Conservation (phyloP, 2,329 filamentous ascomycete species). For the Trichoderma arundinaceum region DNA sequence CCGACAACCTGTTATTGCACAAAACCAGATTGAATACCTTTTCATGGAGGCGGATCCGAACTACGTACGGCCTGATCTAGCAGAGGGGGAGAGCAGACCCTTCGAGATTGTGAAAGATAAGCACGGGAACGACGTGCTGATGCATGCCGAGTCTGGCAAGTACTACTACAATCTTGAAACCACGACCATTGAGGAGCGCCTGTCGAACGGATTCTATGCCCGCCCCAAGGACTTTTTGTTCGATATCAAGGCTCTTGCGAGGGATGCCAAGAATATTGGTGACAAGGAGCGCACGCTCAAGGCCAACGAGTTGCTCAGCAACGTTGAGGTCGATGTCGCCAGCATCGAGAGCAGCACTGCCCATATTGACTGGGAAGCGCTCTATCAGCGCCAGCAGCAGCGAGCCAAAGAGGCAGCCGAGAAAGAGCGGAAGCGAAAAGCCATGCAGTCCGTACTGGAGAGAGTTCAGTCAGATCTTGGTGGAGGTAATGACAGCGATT, state of each 20-base stretch:
- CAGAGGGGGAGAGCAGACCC: slow-evolving; percentile 65
- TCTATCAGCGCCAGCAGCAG: slow-evolving; percentile 75
- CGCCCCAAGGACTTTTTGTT: slow-evolving; percentile 86
- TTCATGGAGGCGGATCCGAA: slow-evolving; percentile 82
- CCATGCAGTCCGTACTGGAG: slow-evolving; percentile 61
- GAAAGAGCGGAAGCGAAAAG: slow-evolving; percentile 66
- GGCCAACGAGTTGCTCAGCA: slow-evolving; percentile 88
- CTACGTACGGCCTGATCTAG: slow-evolving; percentile 64
- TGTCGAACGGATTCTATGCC: slow-evolving; percentile 96
- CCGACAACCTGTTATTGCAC: slow-evolving; percentile 77
- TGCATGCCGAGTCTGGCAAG: slow-evolving; percentile 76
- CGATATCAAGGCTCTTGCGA: slow-evolving; percentile 83
- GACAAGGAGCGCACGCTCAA: slow-evolving; percentile 83
- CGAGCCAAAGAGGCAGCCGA: slow-evolving; percentile 65
- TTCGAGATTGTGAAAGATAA: slow-evolving; percentile 82
- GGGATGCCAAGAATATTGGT: slow-evolving; percentile 81
- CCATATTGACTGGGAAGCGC: slow-evolving; percentile 78
- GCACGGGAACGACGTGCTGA: slow-evolving; percentile 76
- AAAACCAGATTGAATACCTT: slow-evolving; percentile 76
- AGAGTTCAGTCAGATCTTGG: slow-evolving; percentile 58
- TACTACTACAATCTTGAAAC: slow-evolving; percentile 96
- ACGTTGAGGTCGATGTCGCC: slow-evolving; percentile 91
- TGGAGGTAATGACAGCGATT: slow-evolving; percentile 57
- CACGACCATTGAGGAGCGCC: slow-evolving; percentile 89
- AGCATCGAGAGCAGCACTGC: slow-evolving; percentile 72